Conservation (phyloP, 1,139 yeast species). For the Diutina pseudorugosa region DNA sequence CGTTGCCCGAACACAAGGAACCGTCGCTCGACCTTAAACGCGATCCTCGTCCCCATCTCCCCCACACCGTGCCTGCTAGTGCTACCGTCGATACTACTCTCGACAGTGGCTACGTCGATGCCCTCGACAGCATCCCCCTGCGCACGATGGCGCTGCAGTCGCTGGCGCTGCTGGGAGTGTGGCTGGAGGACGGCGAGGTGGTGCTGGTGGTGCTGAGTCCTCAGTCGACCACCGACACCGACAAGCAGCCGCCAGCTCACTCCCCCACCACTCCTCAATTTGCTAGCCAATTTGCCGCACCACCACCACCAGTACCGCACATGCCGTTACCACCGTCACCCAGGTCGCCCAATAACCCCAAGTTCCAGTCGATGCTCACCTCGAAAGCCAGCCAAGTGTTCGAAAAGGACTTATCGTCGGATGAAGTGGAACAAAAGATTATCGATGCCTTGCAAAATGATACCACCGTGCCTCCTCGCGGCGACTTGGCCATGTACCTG, state of each 20-base stretch:
- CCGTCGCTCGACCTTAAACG: not conserved
- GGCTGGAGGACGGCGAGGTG: not conserved
- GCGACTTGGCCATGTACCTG: slow-evolving; percentile 1
- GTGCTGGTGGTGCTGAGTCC: not conserved
- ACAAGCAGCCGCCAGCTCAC: not conserved
- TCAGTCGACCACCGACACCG: not conserved
- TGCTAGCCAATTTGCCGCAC: not conserved
- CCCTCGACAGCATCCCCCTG: not conserved
- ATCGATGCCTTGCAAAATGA: not conserved
- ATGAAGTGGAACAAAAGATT: not conserved
- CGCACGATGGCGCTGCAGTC: not conserved
- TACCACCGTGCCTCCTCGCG: not conserved
- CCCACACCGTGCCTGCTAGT: not conserved
- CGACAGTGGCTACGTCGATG: not conserved
- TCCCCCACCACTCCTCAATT: not conserved
- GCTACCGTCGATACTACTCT: not conserved
- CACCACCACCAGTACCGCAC: not conserved
- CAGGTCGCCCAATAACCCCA: not conserved
- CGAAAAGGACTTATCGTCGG: not conserved
- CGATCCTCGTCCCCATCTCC: not conserved
- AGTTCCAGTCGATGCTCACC: not conserved
- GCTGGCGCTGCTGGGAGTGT: not conserved
- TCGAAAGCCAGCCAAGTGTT: not conserved
- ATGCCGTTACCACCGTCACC: not conserved
- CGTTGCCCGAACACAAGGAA: not conserved